A percentile compares a stretch with the other conserved stretches of the same genome.
Evolutionary conservation across 2,329 filamentous ascomycete species (phyloP).

Genomic region (Neodidymelliopsis sp.): DNA sequence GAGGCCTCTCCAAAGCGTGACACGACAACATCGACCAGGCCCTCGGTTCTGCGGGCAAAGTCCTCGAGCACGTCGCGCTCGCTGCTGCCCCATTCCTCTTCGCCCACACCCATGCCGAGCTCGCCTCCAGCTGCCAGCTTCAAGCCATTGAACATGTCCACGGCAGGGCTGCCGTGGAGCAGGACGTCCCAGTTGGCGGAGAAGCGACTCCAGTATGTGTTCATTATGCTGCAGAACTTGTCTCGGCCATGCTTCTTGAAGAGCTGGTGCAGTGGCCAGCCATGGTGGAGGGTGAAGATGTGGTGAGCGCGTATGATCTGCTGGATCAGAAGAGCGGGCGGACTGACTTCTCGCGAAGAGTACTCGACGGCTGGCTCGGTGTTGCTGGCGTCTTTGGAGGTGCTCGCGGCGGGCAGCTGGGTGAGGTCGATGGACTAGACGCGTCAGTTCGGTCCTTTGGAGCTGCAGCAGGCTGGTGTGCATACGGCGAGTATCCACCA

Average conservation of each 20-base stretch:
- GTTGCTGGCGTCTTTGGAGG: conserved; percentile 33
- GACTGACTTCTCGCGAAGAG: conserved; percentile 88
- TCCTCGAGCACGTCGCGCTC: conserved; percentile 93
- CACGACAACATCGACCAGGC: conserved; percentile 86
- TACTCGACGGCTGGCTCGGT: conserved; percentile 69
- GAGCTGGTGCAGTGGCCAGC: conserved; percentile 73
- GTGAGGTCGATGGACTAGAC: conserved; percentile 81
- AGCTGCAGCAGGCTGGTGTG: neutral
- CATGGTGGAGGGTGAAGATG: conserved; percentile 88
- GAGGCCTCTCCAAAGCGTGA: conserved; percentile 77
- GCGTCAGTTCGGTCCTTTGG: conserved; percentile 2
- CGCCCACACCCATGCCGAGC: conserved; percentile 90
- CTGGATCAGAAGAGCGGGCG: conserved; percentile 76
- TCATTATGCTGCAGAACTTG: conserved; percentile 75
- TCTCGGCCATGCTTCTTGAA: conserved; percentile 69
- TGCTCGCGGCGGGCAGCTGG: conserved; percentile 64
- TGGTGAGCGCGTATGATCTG: conserved; percentile 85
- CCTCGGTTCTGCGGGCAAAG: conserved; percentile 79
- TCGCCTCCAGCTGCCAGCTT: conserved; percentile 91
- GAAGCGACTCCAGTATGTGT: conserved; percentile 81
- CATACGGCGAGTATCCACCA: conserved; percentile 96
- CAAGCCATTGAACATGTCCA: conserved; percentile 80
- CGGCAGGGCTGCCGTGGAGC: conserved; percentile 85
- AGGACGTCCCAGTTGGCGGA: conserved; percentile 81
- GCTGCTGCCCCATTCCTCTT: conserved; percentile 92